A percentile compares a stretch with the other conserved stretches of the same genome.
phyloP scores from a whole-genome alignment of 2,329 filamentous ascomycete genomes.

The Paecilomyces fulvus region DNA sequence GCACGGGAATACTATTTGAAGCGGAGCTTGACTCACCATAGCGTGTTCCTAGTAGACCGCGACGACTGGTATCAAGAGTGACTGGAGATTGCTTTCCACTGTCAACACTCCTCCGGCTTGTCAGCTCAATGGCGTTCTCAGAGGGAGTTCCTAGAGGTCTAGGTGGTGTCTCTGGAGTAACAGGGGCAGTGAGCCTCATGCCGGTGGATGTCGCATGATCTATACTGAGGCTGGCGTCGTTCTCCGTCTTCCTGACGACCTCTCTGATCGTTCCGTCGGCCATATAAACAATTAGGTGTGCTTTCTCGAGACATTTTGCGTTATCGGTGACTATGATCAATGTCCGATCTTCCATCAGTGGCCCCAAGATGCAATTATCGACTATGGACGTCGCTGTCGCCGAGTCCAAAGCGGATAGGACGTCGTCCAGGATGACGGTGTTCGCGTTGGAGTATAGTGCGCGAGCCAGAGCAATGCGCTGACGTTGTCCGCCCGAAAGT shows the following conservation, averaged over 20 bases:
- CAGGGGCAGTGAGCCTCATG: neutral
- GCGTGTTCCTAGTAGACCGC: neutral
- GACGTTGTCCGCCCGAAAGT: slow-evolving; percentile 54
- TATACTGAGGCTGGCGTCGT: neutral
- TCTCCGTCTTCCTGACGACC: neutral
- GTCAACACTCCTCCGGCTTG: neutral
- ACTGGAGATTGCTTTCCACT: neutral
- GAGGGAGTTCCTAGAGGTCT: neutral
- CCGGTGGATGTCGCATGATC: neutral
- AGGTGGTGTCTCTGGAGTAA: neutral
- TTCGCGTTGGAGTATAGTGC: slow-evolving; percentile 49
- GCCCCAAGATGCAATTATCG: slow-evolving; percentile 5
- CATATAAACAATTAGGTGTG: slow-evolving; percentile 5
- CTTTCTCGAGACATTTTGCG: slow-evolving; percentile 1
- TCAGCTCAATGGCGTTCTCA: neutral
- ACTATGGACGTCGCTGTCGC: slow-evolving; percentile 3
- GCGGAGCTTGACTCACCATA: neutral
- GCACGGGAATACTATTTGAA: neutral
- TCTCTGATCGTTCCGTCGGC: slow-evolving; percentile 1
- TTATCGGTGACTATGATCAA: slow-evolving; percentile 6
- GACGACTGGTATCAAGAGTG: neutral
- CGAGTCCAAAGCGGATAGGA: slow-evolving; percentile 7
- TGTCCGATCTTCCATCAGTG: slow-evolving; percentile 2
- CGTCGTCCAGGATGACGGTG: slow-evolving; percentile 48
- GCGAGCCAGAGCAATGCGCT: slow-evolving; percentile 50